Evolutionary conservation across 352 stramenopile species (phyloP), one percentile per base, ranked within the genome.

Genomic region (Phytopythium vexans): DNA sequence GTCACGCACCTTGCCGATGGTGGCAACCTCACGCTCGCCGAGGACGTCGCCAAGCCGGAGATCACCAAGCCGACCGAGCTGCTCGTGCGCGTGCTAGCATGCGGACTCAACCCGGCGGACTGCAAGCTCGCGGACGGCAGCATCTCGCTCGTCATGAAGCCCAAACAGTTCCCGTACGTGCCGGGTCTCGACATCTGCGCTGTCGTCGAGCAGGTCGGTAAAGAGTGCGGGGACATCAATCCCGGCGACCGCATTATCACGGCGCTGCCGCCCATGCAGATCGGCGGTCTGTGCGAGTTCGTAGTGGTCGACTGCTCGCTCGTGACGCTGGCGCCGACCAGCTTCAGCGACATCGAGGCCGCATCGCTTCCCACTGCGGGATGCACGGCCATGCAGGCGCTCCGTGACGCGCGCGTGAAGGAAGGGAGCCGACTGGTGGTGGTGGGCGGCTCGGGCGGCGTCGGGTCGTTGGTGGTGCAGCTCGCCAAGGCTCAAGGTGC

Each of bases 381-480:
- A 1, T 54, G 54, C 16, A 78, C 69, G 7, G 64, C 62, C 3
- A 7, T 85, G 5, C 54, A 72, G 46, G 67, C 70, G 0, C 44
- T 74, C 14, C 66, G 70, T 16, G 55, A 60, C 33, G 70, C 62
- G 4, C 21, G 39, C 1, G 32, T 94, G 3, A 47, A 56, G 10
- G 8, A 51, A 14, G 75, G 77, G 0, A 74, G 86, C 51, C 63
- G 86, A 16, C 70, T 96, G n/a, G 52, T 96, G 6, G 74, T 96
- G 3, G 57, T 94, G 27, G 88, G 88, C 9, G 88, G 68, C 4
- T 82, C 76, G 10, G 88, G 88, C 47, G 88, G 86, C 27, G 74
- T 95, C 2, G 86, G 86, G 6, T 82, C 74, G 27, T 71, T 91
- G 43, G 52, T 86, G 7, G 63, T 89, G 42, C 88, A 97, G 70